A percentile compares a stretch with the other conserved stretches of the same genome.
Conservation (phyloP, 768 basidiomycete species). For the Boletus coccyginus region DNA sequence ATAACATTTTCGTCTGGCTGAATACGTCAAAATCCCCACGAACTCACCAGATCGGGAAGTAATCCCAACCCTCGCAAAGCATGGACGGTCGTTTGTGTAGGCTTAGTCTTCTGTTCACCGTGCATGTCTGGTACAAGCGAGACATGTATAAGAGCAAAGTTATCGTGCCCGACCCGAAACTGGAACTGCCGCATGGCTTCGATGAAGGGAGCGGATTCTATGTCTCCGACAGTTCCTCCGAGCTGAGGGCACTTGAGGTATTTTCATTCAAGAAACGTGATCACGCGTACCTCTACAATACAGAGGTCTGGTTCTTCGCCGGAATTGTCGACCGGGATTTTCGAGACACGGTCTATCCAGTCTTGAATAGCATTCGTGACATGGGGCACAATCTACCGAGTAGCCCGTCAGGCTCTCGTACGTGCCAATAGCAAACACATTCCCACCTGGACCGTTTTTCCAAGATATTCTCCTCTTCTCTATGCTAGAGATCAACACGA, state of each 20-base stretch:
- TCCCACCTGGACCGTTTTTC: slow-evolving; percentile 91
- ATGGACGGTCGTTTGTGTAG: slow-evolving; percentile 95
- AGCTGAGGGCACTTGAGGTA: slow-evolving; percentile 50
- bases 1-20: background rate
- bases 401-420: slow-evolving; percentile 6
- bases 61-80: slow-evolving; percentile 90
- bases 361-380: slow-evolving; percentile 97
- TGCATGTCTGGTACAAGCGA: slow-evolving; percentile 98
- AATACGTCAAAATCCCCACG: background rate
- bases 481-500: slow-evolving; percentile 28
- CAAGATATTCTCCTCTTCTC: slow-evolving; percentile 86
- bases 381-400: slow-evolving; percentile 83
- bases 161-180: slow-evolving; percentile 93
- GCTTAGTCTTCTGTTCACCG: slow-evolving; percentile 99
- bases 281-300: slow-evolving; percentile 82
- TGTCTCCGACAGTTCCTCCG: slow-evolving; percentile 97
- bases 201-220: slow-evolving; percentile 96
- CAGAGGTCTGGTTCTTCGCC: slow-evolving; percentile 93
- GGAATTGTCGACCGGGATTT: slow-evolving; percentile 92
- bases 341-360: slow-evolving; percentile 95
- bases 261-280: background rate
- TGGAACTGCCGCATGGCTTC: slow-evolving; percentile 99
- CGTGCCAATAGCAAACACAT: background rate
- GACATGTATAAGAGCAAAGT: slow-evolving; percentile 96
- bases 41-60: slow-evolving; percentile 82